These are phyloP conservation scores for Apiospora arundinis DNA, from an alignment of 2,329 filamentous ascomycete genomes.

Conservation along the genomic window DNA sequence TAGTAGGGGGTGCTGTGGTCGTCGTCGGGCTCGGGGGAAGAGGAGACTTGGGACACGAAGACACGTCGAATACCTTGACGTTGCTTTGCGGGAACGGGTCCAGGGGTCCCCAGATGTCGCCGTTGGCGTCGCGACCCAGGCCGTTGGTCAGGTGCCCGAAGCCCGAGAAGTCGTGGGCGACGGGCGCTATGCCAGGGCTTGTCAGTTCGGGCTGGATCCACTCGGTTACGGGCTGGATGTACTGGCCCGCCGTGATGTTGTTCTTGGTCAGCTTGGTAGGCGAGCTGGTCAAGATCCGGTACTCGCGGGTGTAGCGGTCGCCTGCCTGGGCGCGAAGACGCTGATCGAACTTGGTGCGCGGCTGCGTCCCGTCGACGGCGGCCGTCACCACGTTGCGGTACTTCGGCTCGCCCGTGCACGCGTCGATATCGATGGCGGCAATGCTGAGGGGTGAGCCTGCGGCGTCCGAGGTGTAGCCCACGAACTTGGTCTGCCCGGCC, in stretches of 20 bases:
- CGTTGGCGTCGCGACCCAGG: conserved; percentile 36
- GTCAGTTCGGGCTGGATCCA: conserved; percentile 51
- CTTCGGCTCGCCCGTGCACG: conserved; percentile 47
- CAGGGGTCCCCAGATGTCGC: conserved; percentile 45
- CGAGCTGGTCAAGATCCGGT: conserved; percentile 43
- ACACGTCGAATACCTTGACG: conserved; percentile 26
- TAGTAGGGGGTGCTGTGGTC: neutral
- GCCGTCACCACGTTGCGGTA: conserved; percentile 43
- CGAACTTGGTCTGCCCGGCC: conserved; percentile 38
- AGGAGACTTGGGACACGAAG: conserved; percentile 24
- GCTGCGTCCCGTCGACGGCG: conserved; percentile 36
- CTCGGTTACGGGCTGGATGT: conserved; percentile 47
- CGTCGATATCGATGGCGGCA: conserved; percentile 48
- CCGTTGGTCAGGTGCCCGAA: conserved; percentile 41
- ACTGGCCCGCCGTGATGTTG: conserved; percentile 48
- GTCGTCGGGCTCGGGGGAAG: neutral
- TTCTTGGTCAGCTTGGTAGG: conserved; percentile 44
- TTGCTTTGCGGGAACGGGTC: conserved; percentile 39
- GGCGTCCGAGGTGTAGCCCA: conserved; percentile 39
- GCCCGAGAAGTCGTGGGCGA: conserved; percentile 43
- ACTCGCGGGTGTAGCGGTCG: conserved; percentile 48
- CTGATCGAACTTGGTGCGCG: conserved; percentile 48
- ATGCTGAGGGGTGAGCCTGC: conserved; percentile 42
- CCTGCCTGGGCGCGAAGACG: conserved; percentile 37
- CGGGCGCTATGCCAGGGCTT: conserved; percentile 42